phyloP scores from a whole-genome alignment of 179 eudicot genomes.

The Beta macrorhiza region DNA sequence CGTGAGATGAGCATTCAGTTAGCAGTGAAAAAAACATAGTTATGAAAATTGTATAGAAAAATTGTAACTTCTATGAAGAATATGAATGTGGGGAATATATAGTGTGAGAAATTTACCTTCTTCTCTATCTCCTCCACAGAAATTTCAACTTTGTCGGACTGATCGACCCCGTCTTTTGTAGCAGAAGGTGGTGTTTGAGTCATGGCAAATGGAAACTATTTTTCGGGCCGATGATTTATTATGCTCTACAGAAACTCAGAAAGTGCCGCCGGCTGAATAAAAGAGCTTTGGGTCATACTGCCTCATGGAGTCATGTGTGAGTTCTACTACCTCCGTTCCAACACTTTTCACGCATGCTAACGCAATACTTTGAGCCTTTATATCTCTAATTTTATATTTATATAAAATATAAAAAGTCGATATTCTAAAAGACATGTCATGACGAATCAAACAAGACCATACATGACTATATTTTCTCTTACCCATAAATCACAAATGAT shows the following conservation, averaged over 20 bases:
- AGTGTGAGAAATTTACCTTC: slow-evolving; percentile 9
- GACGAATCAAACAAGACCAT: no score
- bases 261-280: neutral
- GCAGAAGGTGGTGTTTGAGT: slow-evolving; percentile 21
- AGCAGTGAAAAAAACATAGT: neutral
- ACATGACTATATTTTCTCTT: no score
- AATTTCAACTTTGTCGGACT: slow-evolving; percentile 11
- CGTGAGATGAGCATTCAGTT: neutral
- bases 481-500: no score
- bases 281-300: no score
- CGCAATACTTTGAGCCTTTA: no score
- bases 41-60: neutral
- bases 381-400: no score
- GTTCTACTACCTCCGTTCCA: no score
- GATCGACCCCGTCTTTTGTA: slow-evolving; percentile 10
- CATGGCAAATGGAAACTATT: slow-evolving; percentile 5
- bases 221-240: neutral
- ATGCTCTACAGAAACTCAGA: neutral
- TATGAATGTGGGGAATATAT: neutral
- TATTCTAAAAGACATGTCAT: no score
- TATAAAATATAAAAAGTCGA: no score
- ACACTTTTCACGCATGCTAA: no score
- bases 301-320: no score
- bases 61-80: neutral
- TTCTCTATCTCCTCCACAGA: slow-evolving; percentile 19